Base-by-base conservation (phyloP, 495 filamentous ascomycete genomes). In the Polyplosphaeria fusca region DNA sequence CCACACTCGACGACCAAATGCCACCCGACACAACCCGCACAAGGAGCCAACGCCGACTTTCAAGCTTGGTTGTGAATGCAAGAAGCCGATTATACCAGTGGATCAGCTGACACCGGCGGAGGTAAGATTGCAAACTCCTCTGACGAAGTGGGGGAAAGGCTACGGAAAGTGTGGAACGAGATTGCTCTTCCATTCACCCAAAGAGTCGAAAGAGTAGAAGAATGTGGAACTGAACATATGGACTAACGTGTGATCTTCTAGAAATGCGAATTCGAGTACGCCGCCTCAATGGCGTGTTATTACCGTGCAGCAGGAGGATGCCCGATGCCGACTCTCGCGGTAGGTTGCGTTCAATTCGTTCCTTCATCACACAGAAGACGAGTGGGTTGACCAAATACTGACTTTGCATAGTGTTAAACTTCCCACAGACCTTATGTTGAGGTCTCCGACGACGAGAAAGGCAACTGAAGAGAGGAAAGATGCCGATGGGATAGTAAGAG, bases 21-120 rank as follows among this genome's bases (percentile, higher is more conserved):
- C 38, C 12, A 51, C 55, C 7, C 7, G 20, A 18, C 40, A 39
- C 11, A 52, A 52, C 19, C 56, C 38, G 4, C 56, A 60, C 49
- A 52, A 48, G n/a, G 56, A 60, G 24, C 56, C 40, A 2, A 60
- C 56, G 7, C 56, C 56, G 22, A 45, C 56, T 5, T 60, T 60
- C 42, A 60, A 52, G 41, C 9, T 28, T 16, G 40, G 30, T 3
- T 60, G 56, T 26, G 37, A 53, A 4, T 60, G 56, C 30, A 23
- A 39, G 5, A 47, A 47, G 27, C 48, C 56, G 2, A 47, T 60
- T 20, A 41, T 60, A 14, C 56, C 56, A 11, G 41, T 52, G 5
- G 49, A 47, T 47, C 41, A 40, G 42, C 43, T 60, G 13, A 30
- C 48, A 13, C 18, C 40, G 5, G 18, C 26, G 5, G 41, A 60